Conservation (phyloP, 2,329 filamentous ascomycete species). For the Trichoderma citrinoviride region DNA sequence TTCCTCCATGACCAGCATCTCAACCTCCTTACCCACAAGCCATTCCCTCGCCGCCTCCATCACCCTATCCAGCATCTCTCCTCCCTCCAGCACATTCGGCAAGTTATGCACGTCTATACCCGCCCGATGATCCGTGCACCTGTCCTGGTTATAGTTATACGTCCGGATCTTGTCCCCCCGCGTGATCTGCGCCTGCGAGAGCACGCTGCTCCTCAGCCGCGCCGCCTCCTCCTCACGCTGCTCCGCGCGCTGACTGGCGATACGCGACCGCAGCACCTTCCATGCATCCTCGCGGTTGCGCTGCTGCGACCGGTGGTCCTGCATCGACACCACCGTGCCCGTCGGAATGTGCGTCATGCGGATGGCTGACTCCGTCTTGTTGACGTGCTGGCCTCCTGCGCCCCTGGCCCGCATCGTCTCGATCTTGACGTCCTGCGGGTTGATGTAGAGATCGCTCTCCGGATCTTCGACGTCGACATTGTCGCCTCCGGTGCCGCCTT, state of each 20-base stretch:
- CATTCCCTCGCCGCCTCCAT: constrained; percentile 77
- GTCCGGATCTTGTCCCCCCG: constrained; percentile 92
- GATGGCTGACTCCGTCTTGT: constrained; percentile 95
- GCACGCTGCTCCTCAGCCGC: constrained; percentile 70
- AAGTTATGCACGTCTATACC: constrained; percentile 77
- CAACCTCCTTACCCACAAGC: constrained; percentile 72
- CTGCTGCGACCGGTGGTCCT: constrained; percentile 87
- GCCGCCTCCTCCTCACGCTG: constrained; percentile 78
- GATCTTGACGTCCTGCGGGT: constrained; percentile 74
- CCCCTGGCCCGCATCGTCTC: constrained; percentile 92
- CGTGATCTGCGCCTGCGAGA: constrained; percentile 78
- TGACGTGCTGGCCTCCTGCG: constrained; percentile 95
- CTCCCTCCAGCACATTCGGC: constrained; percentile 74
- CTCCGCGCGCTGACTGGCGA: constrained; percentile 78
- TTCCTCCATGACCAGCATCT: constrained; percentile 65
- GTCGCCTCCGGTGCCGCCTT: constrained; percentile 36
- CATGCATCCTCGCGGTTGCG: constrained; percentile 87
- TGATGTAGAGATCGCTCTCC: constrained; percentile 85
- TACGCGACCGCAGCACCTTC: constrained; percentile 74
- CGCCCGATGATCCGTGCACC: constrained; percentile 86
- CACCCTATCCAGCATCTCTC: constrained; percentile 66
- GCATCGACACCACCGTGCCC: constrained; percentile 82
- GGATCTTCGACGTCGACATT: constrained; percentile 73
- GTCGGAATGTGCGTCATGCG: constrained; percentile 88
- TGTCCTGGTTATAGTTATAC: constrained; percentile 74